Evolutionary conservation across 805 yeast species (phyloP), one percentile per base, ranked within the genome.

Genomic region (Yamadazyma nakazawae): DNA sequence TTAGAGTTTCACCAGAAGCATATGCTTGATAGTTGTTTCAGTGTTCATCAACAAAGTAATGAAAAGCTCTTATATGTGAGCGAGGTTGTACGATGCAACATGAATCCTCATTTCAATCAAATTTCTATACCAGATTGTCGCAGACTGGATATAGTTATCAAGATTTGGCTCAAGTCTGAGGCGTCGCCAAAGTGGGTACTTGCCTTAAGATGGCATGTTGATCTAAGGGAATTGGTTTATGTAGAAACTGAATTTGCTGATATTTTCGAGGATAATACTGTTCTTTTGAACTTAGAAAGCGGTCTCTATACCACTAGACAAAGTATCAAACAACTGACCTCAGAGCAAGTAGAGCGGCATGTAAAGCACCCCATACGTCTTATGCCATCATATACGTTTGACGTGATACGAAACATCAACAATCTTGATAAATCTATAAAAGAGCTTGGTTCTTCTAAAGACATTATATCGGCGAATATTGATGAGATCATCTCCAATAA

Each of bases 51-150:
- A 14, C 42, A 38, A 9, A 42, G 40, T 5, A n/a, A 18, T 8
- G 54, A 40, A 11, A 38, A 46, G 28, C 52, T 66, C 40, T 41
- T 67, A 2, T 67, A 67, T 47, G 57, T 70, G 25, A 68, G 73
- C 48, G 75, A 69, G 47, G 54, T 64, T 5, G 48, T 57, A 1
- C 28, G 35, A 5, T 43, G 47, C 13, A 54, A 50, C 43, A 43
- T 56, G 55, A 54, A 54, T 36, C 70, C 70, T 11, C 51, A 56
- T 35, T 70, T 67, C 44, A 57, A 60, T n/a, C 54, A 51, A 9
- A 43, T 68, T 2, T 42, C 58, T 11, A 38, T 70, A 4, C 72
- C 73, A 1, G 37, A 40, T 19, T 37, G 9, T 12, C 28, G 30
- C 32, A 46, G 47, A 18, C 45, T 42, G 16, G 45, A 41, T 16